A percentile compares a stretch with the other conserved stretches of the same genome.
Conservation (phyloP, 441 rosid genomes). For the Eruca vesicaria region DNA sequence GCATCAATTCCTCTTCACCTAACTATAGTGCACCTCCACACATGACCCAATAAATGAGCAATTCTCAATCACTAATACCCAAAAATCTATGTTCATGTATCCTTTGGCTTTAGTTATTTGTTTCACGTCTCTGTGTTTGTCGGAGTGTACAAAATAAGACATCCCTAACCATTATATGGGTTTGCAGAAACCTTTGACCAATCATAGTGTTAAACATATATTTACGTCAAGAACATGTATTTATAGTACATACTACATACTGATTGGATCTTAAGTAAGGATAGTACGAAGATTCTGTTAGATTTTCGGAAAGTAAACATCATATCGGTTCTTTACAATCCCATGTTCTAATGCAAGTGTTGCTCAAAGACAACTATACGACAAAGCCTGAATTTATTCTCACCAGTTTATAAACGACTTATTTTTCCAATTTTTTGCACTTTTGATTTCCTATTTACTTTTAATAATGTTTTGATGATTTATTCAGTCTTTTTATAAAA, state of each 20-base stretch:
- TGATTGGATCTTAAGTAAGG: neutral
- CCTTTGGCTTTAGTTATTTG: neutral
- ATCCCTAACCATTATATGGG: neutral
- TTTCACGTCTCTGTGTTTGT: neutral
- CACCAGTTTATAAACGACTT: constrained; percentile 11
- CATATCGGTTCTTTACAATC: constrained; percentile 10
- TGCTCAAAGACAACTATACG: constrained; percentile 37
- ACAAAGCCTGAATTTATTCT: constrained; percentile 38
- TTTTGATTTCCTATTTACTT: neutral
- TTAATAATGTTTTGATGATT: constrained; percentile 16
- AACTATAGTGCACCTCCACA: constrained; percentile 27
- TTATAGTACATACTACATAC: neutral
- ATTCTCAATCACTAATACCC: constrained; percentile 18
- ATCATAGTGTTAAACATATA: neutral
- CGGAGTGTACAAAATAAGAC: neutral
- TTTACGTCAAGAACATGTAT: neutral
- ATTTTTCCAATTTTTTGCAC: neutral
- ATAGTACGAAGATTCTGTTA: neutral
- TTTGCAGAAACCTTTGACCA: neutral
- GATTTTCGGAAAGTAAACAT: neutral
- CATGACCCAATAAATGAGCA: constrained; percentile 17
- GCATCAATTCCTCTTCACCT: constrained; percentile 29
- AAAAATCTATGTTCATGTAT: constrained; percentile 16
- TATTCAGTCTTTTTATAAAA: constrained; percentile 27
- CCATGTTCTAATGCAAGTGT: constrained; percentile 19